A percentile compares a stretch with the other conserved stretches of the same genome.
phyloP scores from a whole-genome alignment of 306 rosid genomes.

The Casuarina glauca region DNA sequence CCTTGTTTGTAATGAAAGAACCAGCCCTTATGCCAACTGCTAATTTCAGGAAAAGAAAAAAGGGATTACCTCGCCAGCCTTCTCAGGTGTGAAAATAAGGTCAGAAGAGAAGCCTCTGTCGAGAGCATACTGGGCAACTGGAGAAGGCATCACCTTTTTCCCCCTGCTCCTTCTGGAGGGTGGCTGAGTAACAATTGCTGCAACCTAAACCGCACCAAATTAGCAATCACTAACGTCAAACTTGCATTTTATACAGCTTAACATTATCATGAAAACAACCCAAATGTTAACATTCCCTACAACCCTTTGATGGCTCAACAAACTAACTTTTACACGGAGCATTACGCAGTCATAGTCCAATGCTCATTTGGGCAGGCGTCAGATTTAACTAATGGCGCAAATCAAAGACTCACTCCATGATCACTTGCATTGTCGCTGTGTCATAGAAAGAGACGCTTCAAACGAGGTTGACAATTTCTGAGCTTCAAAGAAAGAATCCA shows the following conservation, averaged over 20 bases:
- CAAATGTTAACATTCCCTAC: background rate
- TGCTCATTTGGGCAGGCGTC: too few relatives aligned
- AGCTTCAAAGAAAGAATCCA: background rate
- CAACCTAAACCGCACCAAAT: constrained; percentile 52
- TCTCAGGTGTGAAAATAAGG: constrained; percentile 74
- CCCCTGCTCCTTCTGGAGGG: constrained; percentile 84
- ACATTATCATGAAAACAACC: background rate
- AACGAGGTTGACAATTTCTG: too few relatives aligned
- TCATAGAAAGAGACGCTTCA: too few relatives aligned
- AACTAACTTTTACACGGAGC: background rate
- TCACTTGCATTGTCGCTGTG: too few relatives aligned
- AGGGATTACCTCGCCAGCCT: constrained; percentile 66
- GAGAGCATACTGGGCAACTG: constrained; percentile 76
- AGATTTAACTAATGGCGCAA: too few relatives aligned
- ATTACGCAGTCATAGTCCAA: background rate
- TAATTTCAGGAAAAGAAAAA: background rate
- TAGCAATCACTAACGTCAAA: constrained; percentile 5
- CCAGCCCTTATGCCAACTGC: background rate
- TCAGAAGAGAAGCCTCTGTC: constrained; percentile 72
- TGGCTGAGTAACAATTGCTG: constrained; percentile 91
- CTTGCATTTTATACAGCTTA: background rate
- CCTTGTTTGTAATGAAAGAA: background rate
- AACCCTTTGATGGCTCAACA: background rate
- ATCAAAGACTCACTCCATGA: too few relatives aligned
- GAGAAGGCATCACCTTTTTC: constrained; percentile 65